Evolutionary conservation across 768 basidiomycete genomes (phyloP).

Genomic region (Xerocomus brunneocitrinus): DNA sequence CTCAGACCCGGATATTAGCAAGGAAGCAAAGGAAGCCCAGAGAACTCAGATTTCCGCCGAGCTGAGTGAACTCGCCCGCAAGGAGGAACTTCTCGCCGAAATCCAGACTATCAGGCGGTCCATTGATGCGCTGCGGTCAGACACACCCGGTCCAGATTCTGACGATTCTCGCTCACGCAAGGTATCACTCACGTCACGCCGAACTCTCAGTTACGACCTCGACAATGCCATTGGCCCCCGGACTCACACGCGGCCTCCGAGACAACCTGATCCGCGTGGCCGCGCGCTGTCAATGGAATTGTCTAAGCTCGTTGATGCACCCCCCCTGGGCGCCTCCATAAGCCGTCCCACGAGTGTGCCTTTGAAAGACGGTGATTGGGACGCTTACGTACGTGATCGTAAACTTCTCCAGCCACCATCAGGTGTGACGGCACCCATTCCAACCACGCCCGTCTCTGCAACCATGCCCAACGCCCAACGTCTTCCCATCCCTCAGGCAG

Average conservation of each 20-base stretch:
- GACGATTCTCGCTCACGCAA: conserved; percentile 60
- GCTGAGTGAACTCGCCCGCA: conserved; percentile 53
- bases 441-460: conserved; percentile 46
- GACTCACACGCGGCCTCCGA: conserved; percentile 67
- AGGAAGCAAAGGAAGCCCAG: conserved; percentile 29
- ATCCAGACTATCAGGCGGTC: conserved; percentile 77
- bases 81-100: conserved; percentile 68
- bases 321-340: conserved; percentile 49
- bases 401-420: conserved; percentile 81
- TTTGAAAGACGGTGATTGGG: conserved; percentile 77
- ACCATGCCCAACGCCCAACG: conserved; percentile 35
- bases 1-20: conserved; percentile 29
- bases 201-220: conserved; percentile 67
- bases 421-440: conserved; percentile 75
- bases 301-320: conserved; percentile 41
- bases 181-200: conserved; percentile 61
- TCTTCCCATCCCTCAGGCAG: conserved; percentile 61
- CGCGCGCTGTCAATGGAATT: conserved; percentile 74
- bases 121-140: conserved; percentile 69
- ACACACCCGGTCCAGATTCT: conserved; percentile 47
- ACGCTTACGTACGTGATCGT: conserved; percentile 78
- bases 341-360: conserved; percentile 70
- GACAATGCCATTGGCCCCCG: conserved; percentile 43
- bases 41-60: conserved; percentile 40
- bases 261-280: conserved; percentile 62